Evolutionary conservation across 148 eudicot species (phyloP).

Genomic region (Drosera capensis): DNA sequence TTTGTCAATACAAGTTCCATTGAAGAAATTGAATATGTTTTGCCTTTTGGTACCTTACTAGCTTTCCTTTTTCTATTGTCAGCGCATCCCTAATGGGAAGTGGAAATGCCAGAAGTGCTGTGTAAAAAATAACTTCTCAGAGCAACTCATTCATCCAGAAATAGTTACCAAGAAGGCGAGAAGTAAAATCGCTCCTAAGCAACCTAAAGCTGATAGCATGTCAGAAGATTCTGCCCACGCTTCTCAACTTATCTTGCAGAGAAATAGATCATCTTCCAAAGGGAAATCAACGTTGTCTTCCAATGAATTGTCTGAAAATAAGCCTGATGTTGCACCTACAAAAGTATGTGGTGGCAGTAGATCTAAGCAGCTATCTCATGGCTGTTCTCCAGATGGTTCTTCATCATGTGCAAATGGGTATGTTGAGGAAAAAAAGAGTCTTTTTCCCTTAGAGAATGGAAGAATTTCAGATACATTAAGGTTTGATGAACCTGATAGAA

Average conservation of each 20-base stretch:
- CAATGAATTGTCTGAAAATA: conserved; percentile 13
- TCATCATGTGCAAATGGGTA: conserved; percentile 18
- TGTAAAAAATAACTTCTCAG: conserved; percentile 22
- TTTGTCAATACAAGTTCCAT: too few relatives aligned
- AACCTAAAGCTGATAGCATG: conserved; percentile 23
- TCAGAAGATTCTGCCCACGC: conserved; percentile 23
- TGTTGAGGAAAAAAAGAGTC: conserved; percentile 16
- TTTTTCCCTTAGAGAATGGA: conserved; percentile 9
- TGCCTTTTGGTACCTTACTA: background rate
- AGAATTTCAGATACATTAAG: conserved; percentile 20
- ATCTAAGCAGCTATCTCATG: conserved; percentile 20
- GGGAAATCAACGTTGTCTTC: conserved; percentile 24
- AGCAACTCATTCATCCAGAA: conserved; percentile 19
- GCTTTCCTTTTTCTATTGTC: conserved; percentile 6
- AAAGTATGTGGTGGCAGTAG: conserved; percentile 19
- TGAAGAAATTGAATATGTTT: conserved; percentile 1
- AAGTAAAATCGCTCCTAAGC: conserved; percentile 26
- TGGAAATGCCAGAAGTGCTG: conserved; percentile 73
- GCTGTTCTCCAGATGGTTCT: conserved; percentile 28
- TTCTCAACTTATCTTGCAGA: conserved; percentile 33
- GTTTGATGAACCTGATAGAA: conserved; percentile 11
- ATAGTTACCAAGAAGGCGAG: conserved; percentile 29
- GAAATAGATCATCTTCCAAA: conserved; percentile 52
- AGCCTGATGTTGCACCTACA: conserved; percentile 12
- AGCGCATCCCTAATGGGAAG: conserved; percentile 77